A percentile compares a stretch with the other conserved stretches of the same genome.
Conservation (phyloP, 2,329 filamentous ascomycete species). For the Graphium sp. region DNA sequence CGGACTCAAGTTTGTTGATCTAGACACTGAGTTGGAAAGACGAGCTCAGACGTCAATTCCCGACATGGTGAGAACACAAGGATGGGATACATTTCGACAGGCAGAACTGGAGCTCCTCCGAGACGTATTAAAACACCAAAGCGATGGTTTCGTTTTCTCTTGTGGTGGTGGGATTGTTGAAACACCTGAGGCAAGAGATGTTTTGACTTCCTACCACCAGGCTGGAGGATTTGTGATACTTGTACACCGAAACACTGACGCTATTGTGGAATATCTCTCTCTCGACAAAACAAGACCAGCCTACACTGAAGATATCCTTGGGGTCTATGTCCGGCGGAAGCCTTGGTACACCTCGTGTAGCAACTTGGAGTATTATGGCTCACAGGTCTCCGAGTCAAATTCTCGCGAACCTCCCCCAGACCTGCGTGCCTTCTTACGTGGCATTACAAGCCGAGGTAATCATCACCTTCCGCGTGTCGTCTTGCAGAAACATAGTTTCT, state of each 20-base stretch:
- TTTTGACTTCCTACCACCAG: constrained; percentile 58
- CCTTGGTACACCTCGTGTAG: constrained; percentile 87
- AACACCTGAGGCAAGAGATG: constrained; percentile 57
- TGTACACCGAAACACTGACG: constrained; percentile 72
- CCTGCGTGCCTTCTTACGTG: constrained; percentile 15
- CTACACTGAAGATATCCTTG: constrained; percentile 82
- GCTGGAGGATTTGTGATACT: constrained; percentile 71
- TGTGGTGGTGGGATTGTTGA: constrained; percentile 93
- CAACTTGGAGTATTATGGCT: constrained; percentile 86
- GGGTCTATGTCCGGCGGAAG: constrained; percentile 77
- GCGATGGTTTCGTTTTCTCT: constrained; percentile 68
- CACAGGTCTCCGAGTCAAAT: constrained; percentile 16
- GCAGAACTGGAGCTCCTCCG: constrained; percentile 62
- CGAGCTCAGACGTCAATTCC: constrained; percentile 63
- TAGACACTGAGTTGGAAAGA: constrained; percentile 74
- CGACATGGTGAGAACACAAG: constrained; percentile 57
- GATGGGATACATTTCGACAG: constrained; percentile 79
- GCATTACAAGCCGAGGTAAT: constrained; percentile 9
- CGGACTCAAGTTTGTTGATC: constrained; percentile 63
- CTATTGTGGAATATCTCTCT: constrained; percentile 77
- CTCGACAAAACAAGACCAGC: constrained; percentile 82
- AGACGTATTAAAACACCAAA: constrained; percentile 56
- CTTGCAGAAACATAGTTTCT: constrained; percentile 62
- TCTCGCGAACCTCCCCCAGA: constrained; percentile 17
- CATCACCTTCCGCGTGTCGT: constrained; percentile 26